These are phyloP conservation scores for Pseudogymnoascus sp. DNA, from an alignment of 2,329 filamentous ascomycete species.

Conservation along the genomic window DNA sequence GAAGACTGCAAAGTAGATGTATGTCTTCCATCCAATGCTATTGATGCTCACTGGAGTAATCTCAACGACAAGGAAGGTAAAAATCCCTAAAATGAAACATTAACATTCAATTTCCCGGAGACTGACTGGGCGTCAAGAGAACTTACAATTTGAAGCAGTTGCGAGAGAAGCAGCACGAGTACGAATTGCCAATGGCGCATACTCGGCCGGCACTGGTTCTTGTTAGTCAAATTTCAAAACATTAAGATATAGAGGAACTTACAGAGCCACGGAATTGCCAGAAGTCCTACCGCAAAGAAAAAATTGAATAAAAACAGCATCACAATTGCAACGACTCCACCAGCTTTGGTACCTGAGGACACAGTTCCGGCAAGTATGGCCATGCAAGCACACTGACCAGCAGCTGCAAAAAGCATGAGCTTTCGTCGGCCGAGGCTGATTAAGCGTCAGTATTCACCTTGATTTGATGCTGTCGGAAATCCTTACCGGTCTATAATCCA, in stretches of 20 bases:
- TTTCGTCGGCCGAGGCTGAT: conserved; percentile 42
- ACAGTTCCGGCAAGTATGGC: conserved; percentile 46
- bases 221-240: background rate
- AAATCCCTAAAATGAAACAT: conserved; percentile 13
- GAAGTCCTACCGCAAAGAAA: conserved; percentile 40
- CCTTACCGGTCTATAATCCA: conserved; percentile 34
- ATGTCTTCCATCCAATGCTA: conserved; percentile 24
- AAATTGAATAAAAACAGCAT: conserved; percentile 40
- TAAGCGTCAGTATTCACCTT: background rate
- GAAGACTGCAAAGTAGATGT: conserved; percentile 54
- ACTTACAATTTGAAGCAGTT: conserved; percentile 29
- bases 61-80: conserved; percentile 22
- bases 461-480: background rate
- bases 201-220: conserved; percentile 36
- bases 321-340: conserved; percentile 30
- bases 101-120: background rate
- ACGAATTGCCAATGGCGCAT: conserved; percentile 37
- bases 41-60: conserved; percentile 28
- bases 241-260: background rate
- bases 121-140: background rate
- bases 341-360: conserved; percentile 29
- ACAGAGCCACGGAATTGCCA: conserved; percentile 42
- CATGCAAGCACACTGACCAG: conserved; percentile 35
- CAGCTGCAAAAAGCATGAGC: conserved; percentile 44
- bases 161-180: conserved; percentile 32